Evolutionary conservation across 1,139 yeast genomes (phyloP).

Genomic region (Protomyces arabidopsidicola): DNA sequence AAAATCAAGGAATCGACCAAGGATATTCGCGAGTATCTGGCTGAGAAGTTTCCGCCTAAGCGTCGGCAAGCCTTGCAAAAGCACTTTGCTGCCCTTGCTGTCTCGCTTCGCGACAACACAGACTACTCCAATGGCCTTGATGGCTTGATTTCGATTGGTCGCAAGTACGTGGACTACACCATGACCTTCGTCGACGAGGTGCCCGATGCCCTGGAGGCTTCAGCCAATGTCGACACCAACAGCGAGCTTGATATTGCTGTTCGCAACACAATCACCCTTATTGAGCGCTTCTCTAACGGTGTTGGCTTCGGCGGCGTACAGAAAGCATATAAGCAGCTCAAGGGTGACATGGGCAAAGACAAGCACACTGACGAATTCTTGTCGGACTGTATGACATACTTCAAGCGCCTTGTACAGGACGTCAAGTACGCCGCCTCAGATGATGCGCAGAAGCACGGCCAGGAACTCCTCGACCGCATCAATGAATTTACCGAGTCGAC

Average conservation of each 20-base stretch:
- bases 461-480: slow-evolving; percentile 13
- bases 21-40: slow-evolving; percentile 17
- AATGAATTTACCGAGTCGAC: slow-evolving; percentile 15
- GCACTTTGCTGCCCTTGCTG: slow-evolving; percentile 22
- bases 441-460: slow-evolving; percentile 24
- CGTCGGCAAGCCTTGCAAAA: slow-evolving; percentile 15
- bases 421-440: slow-evolving; percentile 19
- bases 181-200: slow-evolving; percentile 20
- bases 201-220: slow-evolving; percentile 9
- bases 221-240: slow-evolving; percentile 12
- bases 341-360: slow-evolving; percentile 22
- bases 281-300: slow-evolving; percentile 23
- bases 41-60: slow-evolving; percentile 17
- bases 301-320: slow-evolving; percentile 22
- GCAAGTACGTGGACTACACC: slow-evolving; percentile 24
- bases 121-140: slow-evolving; percentile 26
- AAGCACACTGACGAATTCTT: slow-evolving; percentile 17
- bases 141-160: slow-evolving; percentile 17
- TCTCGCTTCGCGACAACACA: slow-evolving; percentile 17
- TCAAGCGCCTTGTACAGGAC: slow-evolving; percentile 22
- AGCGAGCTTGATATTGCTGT: slow-evolving; percentile 16
- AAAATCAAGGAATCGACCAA: slow-evolving; percentile 21
- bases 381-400: slow-evolving; percentile 15
- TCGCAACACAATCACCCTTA: slow-evolving; percentile 9
- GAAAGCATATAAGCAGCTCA: slow-evolving; percentile 10